Evolutionary conservation across 257 asterid species (phyloP).

Genomic region (Solanum peruvianum): DNA sequence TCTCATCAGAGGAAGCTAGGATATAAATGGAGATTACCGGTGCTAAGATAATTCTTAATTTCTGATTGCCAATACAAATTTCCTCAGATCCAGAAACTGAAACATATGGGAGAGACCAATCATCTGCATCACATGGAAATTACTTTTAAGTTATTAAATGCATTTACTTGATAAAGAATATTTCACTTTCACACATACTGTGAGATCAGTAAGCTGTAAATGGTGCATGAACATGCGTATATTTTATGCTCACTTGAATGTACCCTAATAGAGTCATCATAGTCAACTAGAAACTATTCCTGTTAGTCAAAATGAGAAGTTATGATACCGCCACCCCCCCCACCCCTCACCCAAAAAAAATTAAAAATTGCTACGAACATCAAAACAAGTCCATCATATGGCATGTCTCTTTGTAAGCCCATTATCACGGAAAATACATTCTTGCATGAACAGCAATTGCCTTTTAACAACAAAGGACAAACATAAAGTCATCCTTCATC

Average conservation of each 20-base stretch:
- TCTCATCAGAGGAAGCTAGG: background rate
- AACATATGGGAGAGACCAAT: constrained; percentile 67
- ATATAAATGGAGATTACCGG: constrained; percentile 34
- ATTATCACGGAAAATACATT: background rate
- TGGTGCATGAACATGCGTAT: background rate
- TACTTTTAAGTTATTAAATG: background rate
- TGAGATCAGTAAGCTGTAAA: background rate
- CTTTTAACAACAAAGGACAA: background rate
- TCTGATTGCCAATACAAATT: constrained; percentile 71
- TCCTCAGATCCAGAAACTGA: constrained; percentile 78
- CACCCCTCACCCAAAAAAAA: background rate
- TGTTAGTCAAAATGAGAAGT: background rate
- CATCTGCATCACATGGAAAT: constrained; percentile 35
- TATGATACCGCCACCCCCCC: background rate
- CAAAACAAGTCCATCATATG: background rate
- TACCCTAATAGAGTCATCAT: background rate
- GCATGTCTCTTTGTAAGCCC: background rate
- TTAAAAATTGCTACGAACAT: background rate
- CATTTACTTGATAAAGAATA: background rate
- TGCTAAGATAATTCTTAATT: constrained; percentile 63
- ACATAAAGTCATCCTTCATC: background rate
- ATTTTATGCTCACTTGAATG: background rate
- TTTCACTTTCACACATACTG: background rate
- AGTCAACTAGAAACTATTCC: background rate
- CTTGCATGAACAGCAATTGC: background rate